Evolutionary conservation across 352 stramenopile species (phyloP).

Genomic region (Phytophthora uliginosa): DNA sequence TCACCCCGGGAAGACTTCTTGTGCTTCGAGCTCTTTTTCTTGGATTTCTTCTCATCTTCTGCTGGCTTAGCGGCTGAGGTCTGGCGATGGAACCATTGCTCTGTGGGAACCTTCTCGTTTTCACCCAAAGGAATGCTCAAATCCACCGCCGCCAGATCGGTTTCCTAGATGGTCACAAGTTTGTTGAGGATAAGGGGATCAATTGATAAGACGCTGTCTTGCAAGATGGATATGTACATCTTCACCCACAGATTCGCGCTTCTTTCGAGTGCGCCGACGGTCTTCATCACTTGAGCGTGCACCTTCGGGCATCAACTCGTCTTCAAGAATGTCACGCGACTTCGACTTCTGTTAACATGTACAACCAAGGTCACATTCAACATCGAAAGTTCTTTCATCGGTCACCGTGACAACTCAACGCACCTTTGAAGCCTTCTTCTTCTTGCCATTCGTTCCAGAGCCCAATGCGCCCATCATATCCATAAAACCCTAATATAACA

Average conservation of each 20-base stretch:
- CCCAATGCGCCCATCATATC: conserved; percentile 87
- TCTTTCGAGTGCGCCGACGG: conserved; percentile 59
- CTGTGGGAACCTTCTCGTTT: conserved; percentile 82
- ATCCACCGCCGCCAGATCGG: conserved; percentile 80
- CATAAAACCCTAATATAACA: conserved; percentile 62
- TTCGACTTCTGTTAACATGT: conserved; percentile 45
- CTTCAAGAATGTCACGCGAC: conserved; percentile 66
- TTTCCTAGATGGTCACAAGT: conserved; percentile 46
- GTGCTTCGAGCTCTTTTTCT: conserved; percentile 63
- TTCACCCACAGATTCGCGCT: conserved; percentile 43
- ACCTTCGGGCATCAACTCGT: conserved; percentile 85
- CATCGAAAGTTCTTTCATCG: too few relatives aligned
- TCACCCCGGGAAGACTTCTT: conserved; percentile 56
- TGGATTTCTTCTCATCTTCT: conserved; percentile 75
- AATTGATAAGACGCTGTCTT: background rate
- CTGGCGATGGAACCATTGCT: conserved; percentile 84
- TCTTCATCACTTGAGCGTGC: conserved; percentile 81
- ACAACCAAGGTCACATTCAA: background rate
- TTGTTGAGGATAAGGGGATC: background rate
- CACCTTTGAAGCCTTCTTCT: conserved; percentile 78
- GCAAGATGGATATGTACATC: conserved; percentile 36
- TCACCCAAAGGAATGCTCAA: conserved; percentile 81
- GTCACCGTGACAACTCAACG: background rate
- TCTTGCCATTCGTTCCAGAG: conserved; percentile 64
- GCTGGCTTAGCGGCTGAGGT: conserved; percentile 36